phyloP scores from a whole-genome alignment of 176 grass and related monocot species.

The Ensete ventricosum region DNA sequence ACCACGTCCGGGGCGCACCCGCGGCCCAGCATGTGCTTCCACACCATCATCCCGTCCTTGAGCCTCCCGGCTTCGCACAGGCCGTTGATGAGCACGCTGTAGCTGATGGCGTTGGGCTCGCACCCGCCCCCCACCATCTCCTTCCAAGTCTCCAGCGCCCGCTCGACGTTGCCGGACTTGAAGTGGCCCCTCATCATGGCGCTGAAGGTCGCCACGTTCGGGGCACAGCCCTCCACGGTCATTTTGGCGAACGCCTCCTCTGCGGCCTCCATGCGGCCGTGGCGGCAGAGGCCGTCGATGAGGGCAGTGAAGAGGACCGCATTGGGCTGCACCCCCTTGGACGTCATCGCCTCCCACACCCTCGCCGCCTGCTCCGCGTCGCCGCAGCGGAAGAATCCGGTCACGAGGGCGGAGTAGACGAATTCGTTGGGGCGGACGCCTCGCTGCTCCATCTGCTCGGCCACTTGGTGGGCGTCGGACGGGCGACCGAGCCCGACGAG shows the following conservation, averaged over 20 bases:
- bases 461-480: slow-evolving; percentile 54
- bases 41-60: slow-evolving; percentile 90
- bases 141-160: slow-evolving; percentile 57
- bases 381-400: slow-evolving; percentile 53
- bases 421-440: slow-evolving; percentile 54
- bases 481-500: slow-evolving; percentile 52
- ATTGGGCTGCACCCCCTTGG: slow-evolving; percentile 33
- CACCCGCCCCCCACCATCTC: slow-evolving; percentile 46
- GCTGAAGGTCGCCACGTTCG: slow-evolving; percentile 77
- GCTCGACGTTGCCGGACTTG: slow-evolving; percentile 32
- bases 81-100: slow-evolving; percentile 74
- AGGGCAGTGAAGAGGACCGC: slow-evolving; percentile 65
- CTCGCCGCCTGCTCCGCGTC: slow-evolving; percentile 38
- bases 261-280: slow-evolving; percentile 47
- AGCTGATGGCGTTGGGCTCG: slow-evolving; percentile 48
- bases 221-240: slow-evolving; percentile 38
- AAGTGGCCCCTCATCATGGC: slow-evolving; percentile 69
- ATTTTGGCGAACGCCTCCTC: slow-evolving; percentile 55
- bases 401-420: slow-evolving; percentile 62
- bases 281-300: slow-evolving; percentile 53
- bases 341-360: slow-evolving; percentile 57
- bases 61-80: slow-evolving; percentile 60
- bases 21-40: slow-evolving; percentile 73
- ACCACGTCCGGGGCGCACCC: slow-evolving; percentile 60
- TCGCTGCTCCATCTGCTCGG: slow-evolving; percentile 46